These are phyloP conservation scores for Naganishia friedmannii DNA, from an alignment of 768 basidiomycete species.

Conservation along the genomic window DNA sequence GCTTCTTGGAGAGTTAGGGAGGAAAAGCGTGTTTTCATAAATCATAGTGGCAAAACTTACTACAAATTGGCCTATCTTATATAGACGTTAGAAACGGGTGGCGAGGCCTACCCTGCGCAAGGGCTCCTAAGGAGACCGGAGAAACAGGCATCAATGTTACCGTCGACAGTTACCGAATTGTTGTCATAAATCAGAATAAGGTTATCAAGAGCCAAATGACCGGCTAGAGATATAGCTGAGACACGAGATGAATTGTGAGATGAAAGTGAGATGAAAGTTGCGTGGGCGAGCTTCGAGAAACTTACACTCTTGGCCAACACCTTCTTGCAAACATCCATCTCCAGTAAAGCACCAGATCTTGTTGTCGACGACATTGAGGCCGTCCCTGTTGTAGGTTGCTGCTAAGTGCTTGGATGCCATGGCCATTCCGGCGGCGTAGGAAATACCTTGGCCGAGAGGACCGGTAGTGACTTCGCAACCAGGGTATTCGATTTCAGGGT, in stretches of 20 bases:
- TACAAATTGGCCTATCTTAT: no score
- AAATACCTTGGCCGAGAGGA: constrained; percentile 50
- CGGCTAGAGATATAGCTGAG: constrained; percentile 47
- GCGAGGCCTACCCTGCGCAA: no score
- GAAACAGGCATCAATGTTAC: constrained; percentile 47
- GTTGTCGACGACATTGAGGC: constrained; percentile 37
- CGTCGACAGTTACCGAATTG: constrained; percentile 49
- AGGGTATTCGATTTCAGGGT: constrained; percentile 51
- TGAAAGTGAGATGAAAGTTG: not conserved
- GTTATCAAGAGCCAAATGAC: constrained; percentile 49
- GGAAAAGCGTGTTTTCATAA: no score
- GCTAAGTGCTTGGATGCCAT: constrained; percentile 46
- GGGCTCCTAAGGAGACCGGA: no score
- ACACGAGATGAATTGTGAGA: not conserved
- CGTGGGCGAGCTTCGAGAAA: not conserved
- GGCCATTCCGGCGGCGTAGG: constrained; percentile 50
- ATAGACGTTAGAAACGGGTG: no score
- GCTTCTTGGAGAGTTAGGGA: no score
- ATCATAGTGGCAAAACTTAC: no score
- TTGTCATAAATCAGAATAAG: constrained; percentile 51
- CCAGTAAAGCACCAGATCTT: constrained; percentile 51
- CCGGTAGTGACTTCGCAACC: constrained; percentile 48
- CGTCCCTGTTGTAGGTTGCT: constrained; percentile 46
- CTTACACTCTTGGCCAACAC: constrained; percentile 51
- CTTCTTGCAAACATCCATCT: constrained; percentile 51